phyloP scores from a whole-genome alignment of 1,284 basidiomycete genomes.

The Ganoderma resinaceum region DNA sequence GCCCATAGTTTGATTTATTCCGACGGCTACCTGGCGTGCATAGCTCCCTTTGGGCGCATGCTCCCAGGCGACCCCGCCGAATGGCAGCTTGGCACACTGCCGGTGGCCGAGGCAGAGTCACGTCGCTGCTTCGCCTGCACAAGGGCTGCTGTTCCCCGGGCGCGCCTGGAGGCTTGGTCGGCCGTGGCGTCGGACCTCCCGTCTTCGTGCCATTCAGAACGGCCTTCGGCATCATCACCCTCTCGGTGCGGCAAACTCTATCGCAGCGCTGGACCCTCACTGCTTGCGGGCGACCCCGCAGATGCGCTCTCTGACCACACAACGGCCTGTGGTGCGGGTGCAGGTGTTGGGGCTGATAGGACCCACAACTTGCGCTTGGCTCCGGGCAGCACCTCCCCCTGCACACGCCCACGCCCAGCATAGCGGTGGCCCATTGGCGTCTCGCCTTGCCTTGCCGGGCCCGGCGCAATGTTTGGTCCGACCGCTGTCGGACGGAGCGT shows the following conservation, averaged over 20 bases:
- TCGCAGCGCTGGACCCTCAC: slow-evolving; percentile 3
- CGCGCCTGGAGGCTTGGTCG: slow-evolving; percentile 1
- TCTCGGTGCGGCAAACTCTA: slow-evolving; percentile 2
- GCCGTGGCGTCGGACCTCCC: neutral
- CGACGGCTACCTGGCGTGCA: slow-evolving; percentile 2
- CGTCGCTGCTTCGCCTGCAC: neutral
- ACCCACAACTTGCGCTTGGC: neutral
- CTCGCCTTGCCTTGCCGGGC: slow-evolving; percentile 1
- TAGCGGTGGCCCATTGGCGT: neutral
- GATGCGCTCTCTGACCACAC: neutral
- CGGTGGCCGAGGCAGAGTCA: neutral
- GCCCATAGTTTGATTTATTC: slow-evolving; percentile 5
- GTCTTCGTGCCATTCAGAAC: slow-evolving; percentile 1
- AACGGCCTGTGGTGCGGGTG: neutral
- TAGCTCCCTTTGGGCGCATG: slow-evolving; percentile 2
- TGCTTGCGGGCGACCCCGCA: neutral
- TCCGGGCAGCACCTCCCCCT: neutral
- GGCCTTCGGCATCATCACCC: neutral
- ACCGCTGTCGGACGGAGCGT: slow-evolving; percentile 3
- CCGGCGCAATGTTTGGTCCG: slow-evolving; percentile 6
- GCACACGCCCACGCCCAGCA: neutral
- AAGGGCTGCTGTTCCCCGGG: neutral
- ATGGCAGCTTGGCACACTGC: neutral
- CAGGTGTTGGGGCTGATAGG: neutral
- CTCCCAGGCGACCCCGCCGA: neutral